Conservation (phyloP, 2,329 filamentous ascomycete species). For the Fonsecaea nubica region DNA sequence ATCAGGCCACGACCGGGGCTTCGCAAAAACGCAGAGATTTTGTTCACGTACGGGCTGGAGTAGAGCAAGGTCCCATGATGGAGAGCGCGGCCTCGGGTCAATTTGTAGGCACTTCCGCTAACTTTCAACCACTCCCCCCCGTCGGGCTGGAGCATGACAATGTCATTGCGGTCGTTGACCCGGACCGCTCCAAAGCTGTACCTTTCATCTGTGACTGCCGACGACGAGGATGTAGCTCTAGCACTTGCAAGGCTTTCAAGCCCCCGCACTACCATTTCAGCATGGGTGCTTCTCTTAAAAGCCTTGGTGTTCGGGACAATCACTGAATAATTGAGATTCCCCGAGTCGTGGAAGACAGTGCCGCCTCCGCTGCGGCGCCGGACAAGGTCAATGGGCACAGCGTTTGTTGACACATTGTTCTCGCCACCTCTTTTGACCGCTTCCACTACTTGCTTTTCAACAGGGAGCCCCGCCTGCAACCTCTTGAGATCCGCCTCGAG, state of each 20-base stretch:
- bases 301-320: constrained; percentile 72
- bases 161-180: constrained; percentile 92
- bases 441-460: constrained; percentile 13
- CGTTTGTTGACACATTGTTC: not conserved
- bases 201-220: not conserved
- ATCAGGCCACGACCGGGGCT: constrained; percentile 81
- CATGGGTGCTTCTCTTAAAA: constrained; percentile 87
- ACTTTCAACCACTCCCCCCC: constrained; percentile 69
- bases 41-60: constrained; percentile 72
- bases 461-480: constrained; percentile 55
- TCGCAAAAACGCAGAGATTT: constrained; percentile 72
- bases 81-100: constrained; percentile 78
- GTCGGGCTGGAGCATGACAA: constrained; percentile 68
- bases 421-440: not conserved
- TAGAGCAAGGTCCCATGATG: constrained; percentile 94
- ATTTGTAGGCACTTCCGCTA: constrained; percentile 93
- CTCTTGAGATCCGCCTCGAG: constrained; percentile 78
- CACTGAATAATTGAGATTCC: constrained; percentile 94
- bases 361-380: constrained; percentile 87
- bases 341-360: constrained; percentile 89
- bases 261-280: constrained; percentile 90
- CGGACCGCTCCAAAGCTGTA: constrained; percentile 65
- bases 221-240: constrained; percentile 38
- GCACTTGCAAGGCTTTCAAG: constrained; percentile 54
- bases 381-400: constrained; percentile 66